These are phyloP conservation scores for Lepiota brunneoincarnata DNA, from an alignment of 768 basidiomycete species.

Conservation along the genomic window DNA sequence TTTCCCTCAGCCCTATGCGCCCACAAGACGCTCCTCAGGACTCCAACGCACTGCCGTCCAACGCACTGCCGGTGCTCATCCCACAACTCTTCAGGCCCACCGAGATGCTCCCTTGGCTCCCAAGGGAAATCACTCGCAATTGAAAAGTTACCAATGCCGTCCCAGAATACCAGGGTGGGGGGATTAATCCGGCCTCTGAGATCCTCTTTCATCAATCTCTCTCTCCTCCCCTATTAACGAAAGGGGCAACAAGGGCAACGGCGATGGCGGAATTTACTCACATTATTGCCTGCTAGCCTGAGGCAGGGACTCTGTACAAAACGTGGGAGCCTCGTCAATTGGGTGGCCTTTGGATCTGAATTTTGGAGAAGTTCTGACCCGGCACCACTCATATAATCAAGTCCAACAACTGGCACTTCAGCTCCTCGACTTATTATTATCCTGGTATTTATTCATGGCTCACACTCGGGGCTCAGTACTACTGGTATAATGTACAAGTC, in stretches of 20 bases:
- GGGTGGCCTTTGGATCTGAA: no score
- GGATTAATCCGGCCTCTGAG: not conserved
- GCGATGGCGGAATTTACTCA: slow-evolving; percentile 1
- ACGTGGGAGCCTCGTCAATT: no score
- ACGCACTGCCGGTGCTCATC: slow-evolving; percentile 3
- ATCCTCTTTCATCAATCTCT: not conserved
- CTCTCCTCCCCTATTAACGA: not conserved
- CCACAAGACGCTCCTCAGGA: not conserved
- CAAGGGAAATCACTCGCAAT: not conserved
- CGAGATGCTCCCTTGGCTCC: not conserved
- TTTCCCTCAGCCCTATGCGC: no score
- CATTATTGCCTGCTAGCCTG: not conserved
- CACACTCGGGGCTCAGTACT: no score
- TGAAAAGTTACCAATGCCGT: not conserved
- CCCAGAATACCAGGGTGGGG: not conserved
- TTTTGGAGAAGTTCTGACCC: no score
- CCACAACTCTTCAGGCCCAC: not conserved
- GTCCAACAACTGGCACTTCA: no score
- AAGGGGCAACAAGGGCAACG: not conserved
- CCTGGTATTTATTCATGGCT: no score
- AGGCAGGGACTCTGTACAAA: not conserved
- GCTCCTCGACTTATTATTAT: no score
- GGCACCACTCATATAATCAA: no score
- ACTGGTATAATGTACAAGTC: not conserved
- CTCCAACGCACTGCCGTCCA: not conserved